These are phyloP conservation scores for Bruguiera parviflora DNA, from an alignment of 345 rosid genomes.

Conservation along the genomic window DNA sequence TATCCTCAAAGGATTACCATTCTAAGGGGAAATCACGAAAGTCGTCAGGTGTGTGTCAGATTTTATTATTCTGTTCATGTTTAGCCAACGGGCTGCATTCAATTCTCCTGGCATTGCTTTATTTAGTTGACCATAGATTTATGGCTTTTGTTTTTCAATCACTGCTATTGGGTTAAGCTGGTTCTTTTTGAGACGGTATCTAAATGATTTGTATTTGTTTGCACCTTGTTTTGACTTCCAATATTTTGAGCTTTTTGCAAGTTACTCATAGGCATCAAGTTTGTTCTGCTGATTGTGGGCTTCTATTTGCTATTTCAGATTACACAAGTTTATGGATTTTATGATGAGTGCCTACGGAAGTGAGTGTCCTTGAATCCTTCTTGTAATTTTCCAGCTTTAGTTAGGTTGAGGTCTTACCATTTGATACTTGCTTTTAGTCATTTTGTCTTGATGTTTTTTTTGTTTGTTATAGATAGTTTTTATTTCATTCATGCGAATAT, in stretches of 20 bases:
- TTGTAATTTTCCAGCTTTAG: not conserved
- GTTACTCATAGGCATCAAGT: not conserved
- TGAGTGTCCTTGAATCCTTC: constrained; percentile 45
- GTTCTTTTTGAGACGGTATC: not conserved
- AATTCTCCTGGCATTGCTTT: not conserved
- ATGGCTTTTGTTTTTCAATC: not conserved
- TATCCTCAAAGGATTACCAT: constrained; percentile 88
- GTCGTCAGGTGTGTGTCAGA: constrained; percentile 73
- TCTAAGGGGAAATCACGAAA: constrained; percentile 96
- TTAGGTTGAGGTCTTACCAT: not conserved
- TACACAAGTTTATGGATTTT: constrained; percentile 98
- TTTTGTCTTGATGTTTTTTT: too few species aligned
- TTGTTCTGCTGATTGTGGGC: constrained; percentile 11
- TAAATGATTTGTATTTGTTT: too few species aligned
- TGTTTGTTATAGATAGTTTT: too few species aligned
- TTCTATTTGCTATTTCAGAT: constrained; percentile 55
- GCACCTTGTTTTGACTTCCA: not conserved
- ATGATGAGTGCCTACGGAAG: constrained; percentile 98
- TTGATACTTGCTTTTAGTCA: not conserved
- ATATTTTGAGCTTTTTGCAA: not conserved
- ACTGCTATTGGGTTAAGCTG: not conserved
- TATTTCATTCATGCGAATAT: too few species aligned
- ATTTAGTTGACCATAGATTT: not conserved
- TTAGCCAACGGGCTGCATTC: not conserved
- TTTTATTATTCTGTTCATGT: not conserved